Conservation (phyloP, 2,329 filamentous ascomycete species). For the Cytospora piceae region DNA sequence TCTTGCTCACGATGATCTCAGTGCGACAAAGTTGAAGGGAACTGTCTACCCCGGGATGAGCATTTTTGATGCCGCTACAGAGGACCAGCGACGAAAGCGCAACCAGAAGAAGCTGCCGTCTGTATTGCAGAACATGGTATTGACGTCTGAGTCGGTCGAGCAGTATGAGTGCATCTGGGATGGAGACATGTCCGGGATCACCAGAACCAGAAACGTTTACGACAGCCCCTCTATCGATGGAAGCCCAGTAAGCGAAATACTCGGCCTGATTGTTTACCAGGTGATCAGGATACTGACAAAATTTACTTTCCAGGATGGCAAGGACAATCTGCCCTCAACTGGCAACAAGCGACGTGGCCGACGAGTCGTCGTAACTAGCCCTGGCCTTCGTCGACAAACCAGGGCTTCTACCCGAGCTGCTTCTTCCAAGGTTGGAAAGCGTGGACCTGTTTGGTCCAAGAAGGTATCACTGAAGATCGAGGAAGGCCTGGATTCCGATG, state of each 20-base stretch:
- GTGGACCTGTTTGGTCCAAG: background rate
- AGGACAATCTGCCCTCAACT: conserved; percentile 35
- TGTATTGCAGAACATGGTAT: conserved; percentile 68
- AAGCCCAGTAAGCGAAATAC: conserved; percentile 49
- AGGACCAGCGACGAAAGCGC: conserved; percentile 71
- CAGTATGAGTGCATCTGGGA: conserved; percentile 69
- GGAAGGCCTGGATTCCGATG: conserved; percentile 22
- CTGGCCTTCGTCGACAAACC: conserved; percentile 29
- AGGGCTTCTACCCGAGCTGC: conserved; percentile 20
- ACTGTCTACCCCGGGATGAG: conserved; percentile 78
- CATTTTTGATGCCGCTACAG: conserved; percentile 78
- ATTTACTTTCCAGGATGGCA: conserved; percentile 25
- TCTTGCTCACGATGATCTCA: conserved; percentile 38
- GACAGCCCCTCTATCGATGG: conserved; percentile 59
- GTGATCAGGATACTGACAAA: background rate
- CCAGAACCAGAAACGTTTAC: conserved; percentile 61
- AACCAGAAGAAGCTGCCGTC: conserved; percentile 79
- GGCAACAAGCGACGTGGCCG: conserved; percentile 38
- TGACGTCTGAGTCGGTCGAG: conserved; percentile 65
- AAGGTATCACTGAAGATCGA: conserved; percentile 21
- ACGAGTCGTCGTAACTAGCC: conserved; percentile 18
- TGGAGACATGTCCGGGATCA: conserved; percentile 49
- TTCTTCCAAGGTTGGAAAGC: conserved; percentile 11
- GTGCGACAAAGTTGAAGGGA: conserved; percentile 63
- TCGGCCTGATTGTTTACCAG: background rate